phyloP scores from a whole-genome alignment of 208 protist species.

The Trichomonas vaginalis region DNA sequence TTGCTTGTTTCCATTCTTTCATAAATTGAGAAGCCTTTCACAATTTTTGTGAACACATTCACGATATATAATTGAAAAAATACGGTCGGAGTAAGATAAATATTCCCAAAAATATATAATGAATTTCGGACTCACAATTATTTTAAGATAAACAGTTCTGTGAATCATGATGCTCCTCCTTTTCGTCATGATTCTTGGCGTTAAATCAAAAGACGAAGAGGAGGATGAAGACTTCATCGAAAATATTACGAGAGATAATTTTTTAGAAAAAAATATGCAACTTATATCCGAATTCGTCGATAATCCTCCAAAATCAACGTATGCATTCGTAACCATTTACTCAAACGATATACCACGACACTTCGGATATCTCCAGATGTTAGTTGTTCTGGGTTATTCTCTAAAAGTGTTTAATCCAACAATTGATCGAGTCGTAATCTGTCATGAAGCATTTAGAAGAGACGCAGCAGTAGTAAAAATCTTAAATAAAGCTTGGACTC shows the following conservation, averaged over 20 bases:
- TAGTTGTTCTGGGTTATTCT: background rate
- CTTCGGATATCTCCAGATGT: background rate
- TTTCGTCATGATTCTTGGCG: too few species aligned
- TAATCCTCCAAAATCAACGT: background rate
- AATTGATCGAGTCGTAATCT: background rate
- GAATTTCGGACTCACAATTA: too few species aligned
- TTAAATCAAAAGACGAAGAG: background rate
- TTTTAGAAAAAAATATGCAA: background rate
- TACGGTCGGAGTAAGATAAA: too few species aligned
- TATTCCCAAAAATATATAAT: too few species aligned
- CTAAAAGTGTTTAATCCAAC: background rate
- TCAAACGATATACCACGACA: background rate
- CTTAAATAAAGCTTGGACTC: background rate
- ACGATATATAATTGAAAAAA: too few species aligned
- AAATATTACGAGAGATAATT: background rate
- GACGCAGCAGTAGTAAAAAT: background rate
- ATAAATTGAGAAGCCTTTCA: too few species aligned
- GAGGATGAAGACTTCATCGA: background rate
- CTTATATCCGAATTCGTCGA: background rate
- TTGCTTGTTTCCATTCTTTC: too few species aligned
- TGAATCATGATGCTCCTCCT: too few species aligned
- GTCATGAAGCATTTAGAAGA: background rate
- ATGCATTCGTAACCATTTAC: background rate
- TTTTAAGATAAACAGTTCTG: too few species aligned
- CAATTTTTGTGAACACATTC: too few species aligned